These are phyloP conservation scores for Mariannaea sp. DNA, from an alignment of 2,329 filamentous ascomycete species.

Conservation along the genomic window DNA sequence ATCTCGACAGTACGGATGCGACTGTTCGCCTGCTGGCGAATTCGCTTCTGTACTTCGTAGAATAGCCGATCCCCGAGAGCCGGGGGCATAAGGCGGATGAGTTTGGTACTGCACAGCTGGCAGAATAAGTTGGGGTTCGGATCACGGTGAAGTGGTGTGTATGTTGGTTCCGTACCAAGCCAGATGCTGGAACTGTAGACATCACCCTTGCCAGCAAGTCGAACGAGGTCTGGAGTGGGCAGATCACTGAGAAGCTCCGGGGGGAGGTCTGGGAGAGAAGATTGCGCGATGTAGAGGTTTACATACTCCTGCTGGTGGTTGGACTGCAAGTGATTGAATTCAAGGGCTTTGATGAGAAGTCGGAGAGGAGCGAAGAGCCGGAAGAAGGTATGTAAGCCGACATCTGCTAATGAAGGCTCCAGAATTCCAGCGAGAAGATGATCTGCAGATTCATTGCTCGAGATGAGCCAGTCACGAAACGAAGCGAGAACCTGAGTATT, in stretches of 20 bases:
- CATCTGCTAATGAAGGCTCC: conserved; percentile 34
- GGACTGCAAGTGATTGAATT: conserved; percentile 49
- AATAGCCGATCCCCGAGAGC: conserved; percentile 68
- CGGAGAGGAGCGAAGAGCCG: conserved; percentile 65
- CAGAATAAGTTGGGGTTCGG: conserved; percentile 94
- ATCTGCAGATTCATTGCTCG: conserved; percentile 37
- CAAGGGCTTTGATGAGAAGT: conserved; percentile 64
- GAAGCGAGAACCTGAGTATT: conserved; percentile 24
- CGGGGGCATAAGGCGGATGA: conserved; percentile 72
- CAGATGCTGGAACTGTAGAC: conserved; percentile 88
- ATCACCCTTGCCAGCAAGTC: conserved; percentile 71
- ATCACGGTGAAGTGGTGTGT: conserved; percentile 88
- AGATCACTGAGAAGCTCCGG: conserved; percentile 65
- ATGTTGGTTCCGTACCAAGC: conserved; percentile 85
- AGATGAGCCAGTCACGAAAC: conserved; percentile 39
- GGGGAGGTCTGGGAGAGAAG: conserved; percentile 72
- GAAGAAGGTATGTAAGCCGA: conserved; percentile 49
- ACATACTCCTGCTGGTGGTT: conserved; percentile 32
- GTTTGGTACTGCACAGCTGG: conserved; percentile 76
- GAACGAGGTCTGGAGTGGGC: conserved; percentile 68
- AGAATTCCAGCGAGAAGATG: conserved; percentile 41
- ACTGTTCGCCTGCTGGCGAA: conserved; percentile 48
- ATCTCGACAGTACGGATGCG: conserved; percentile 80
- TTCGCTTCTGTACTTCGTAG: conserved; percentile 49
- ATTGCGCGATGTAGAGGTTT: conserved; percentile 86